A percentile compares a stretch with the other conserved stretches of the same genome.
Evolutionary conservation across 1,284 basidiomycete genomes (phyloP).

Genomic region (Pascua sp.): DNA sequence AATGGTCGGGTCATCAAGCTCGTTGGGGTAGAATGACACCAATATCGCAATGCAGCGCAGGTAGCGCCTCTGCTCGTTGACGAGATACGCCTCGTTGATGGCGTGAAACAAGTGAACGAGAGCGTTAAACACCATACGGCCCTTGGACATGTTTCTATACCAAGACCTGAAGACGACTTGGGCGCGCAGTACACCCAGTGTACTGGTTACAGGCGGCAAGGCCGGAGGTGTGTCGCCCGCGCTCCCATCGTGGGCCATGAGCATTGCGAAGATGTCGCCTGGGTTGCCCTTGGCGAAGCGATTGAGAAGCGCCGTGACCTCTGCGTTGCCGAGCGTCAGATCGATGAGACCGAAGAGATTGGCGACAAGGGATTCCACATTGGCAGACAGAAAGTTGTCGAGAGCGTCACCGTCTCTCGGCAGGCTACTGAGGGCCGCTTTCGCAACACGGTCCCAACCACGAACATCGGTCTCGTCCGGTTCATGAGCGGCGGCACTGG

Average conservation of each 20-base stretch:
- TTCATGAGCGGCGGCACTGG: neutral
- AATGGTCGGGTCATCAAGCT: conserved; percentile 60
- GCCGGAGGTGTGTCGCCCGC: neutral
- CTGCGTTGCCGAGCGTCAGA: conserved; percentile 8
- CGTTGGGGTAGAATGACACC: conserved; percentile 59
- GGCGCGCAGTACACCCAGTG: conserved; percentile 5
- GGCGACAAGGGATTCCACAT: conserved; percentile 11
- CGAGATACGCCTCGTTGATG: conserved; percentile 65
- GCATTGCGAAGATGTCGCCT: conserved; percentile 2
- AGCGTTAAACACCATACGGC: conserved; percentile 65
- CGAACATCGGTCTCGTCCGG: neutral
- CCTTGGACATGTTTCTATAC: conserved; percentile 4
- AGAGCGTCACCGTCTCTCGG: neutral
- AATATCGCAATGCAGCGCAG: conserved; percentile 71
- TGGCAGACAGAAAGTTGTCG: neutral
- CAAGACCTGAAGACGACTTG: conserved; percentile 8
- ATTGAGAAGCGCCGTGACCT: neutral
- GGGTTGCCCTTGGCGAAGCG: neutral
- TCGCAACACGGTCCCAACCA: no score
- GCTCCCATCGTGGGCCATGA: conserved; percentile 7
- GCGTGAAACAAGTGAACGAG: conserved; percentile 68
- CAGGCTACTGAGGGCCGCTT: no score
- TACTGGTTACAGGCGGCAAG: conserved; percentile 2
- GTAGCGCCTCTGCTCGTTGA: conserved; percentile 79
- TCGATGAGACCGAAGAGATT: conserved; percentile 23